Conservation (phyloP, 495 filamentous ascomycete genomes). For the Aspergillus ellipticus region DNA sequence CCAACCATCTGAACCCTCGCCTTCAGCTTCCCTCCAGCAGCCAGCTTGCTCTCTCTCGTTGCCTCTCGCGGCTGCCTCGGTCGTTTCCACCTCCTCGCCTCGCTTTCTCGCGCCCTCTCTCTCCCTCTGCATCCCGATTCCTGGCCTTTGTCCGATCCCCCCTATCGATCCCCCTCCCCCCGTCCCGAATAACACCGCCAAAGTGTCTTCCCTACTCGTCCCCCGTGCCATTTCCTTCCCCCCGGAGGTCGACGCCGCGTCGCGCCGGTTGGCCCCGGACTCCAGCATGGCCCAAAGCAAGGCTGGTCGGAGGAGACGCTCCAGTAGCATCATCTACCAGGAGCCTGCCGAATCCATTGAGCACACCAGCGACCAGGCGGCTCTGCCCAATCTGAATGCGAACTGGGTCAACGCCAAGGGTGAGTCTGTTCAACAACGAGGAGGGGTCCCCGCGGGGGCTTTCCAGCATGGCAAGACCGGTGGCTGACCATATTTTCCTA, state of each 20-base stretch:
- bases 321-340: slow-evolving; percentile 94
- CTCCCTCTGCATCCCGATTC: slow-evolving; percentile 20
- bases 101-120: slow-evolving; percentile 6
- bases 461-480: background rate
- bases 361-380: slow-evolving; percentile 92
- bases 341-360: slow-evolving; percentile 92
- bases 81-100: background rate
- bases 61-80: background rate
- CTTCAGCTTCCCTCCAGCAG: background rate
- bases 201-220: slow-evolving; percentile 78
- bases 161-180: slow-evolving; percentile 20
- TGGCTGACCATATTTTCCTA: background rate
- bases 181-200: slow-evolving; percentile 61
- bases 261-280: slow-evolving; percentile 48
- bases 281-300: slow-evolving; percentile 58
- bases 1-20: background rate
- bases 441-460: slow-evolving; percentile 4
- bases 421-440: slow-evolving; percentile 41
- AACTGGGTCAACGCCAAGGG: slow-evolving; percentile 99
- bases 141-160: slow-evolving; percentile 25
- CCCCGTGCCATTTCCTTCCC: slow-evolving; percentile 79
- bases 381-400: slow-evolving; percentile 91
- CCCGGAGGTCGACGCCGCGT: slow-evolving; percentile 64
- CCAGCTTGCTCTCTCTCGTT: background rate
- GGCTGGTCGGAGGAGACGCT: slow-evolving; percentile 74